A percentile compares a stretch with the other conserved stretches of the same genome.
These are phyloP conservation scores for Zizania palustris DNA, from an alignment of 202 grass and related monocot genomes.

Conservation along the genomic window DNA sequence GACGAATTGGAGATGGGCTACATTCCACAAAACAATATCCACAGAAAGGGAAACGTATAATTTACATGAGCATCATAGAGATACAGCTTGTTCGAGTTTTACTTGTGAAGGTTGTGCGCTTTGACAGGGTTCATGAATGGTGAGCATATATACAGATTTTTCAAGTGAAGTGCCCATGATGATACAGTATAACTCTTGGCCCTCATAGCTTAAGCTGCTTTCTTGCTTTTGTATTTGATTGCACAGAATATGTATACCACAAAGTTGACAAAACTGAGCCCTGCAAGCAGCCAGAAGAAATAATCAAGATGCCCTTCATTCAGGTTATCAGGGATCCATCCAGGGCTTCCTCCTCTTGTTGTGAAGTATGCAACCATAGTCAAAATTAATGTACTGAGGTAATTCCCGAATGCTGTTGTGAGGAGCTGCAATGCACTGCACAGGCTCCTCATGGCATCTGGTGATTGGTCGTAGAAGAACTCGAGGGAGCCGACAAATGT, in stretches of 20 bases:
- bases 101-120: background rate
- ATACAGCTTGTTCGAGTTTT: background rate
- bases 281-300: constrained; percentile 88
- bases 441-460: constrained; percentile 84
- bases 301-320: constrained; percentile 81
- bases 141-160: constrained; percentile 37
- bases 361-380: constrained; percentile 73
- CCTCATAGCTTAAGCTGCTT: constrained; percentile 53
- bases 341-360: constrained; percentile 63
- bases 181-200: background rate
- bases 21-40: constrained; percentile 15
- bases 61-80: background rate
- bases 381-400: constrained; percentile 78
- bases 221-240: constrained; percentile 72
- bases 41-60: background rate
- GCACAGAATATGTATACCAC: constrained; percentile 66
- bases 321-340: constrained; percentile 91
- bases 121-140: background rate
- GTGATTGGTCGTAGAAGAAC: constrained; percentile 89
- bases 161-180: background rate
- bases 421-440: constrained; percentile 79
- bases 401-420: constrained; percentile 65
- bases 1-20: background rate
- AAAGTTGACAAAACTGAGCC: constrained; percentile 69
- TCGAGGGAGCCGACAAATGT: constrained; percentile 76